phyloP scores from a whole-genome alignment of 352 stramenopile genomes.

The Blastocystis sp. region DNA sequence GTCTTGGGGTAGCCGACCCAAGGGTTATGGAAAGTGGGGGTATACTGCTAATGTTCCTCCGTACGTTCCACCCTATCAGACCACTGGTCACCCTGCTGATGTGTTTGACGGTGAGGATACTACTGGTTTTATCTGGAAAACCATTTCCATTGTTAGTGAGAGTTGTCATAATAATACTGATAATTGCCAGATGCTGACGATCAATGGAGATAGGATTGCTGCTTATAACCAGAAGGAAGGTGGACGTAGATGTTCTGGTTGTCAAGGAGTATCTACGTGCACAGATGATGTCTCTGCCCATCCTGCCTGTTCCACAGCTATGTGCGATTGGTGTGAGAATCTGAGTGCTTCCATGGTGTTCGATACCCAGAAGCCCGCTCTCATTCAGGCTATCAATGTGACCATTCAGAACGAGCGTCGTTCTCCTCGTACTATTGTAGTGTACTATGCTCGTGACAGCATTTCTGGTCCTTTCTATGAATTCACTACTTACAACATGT shows the following conservation, averaged over 20 bases:
- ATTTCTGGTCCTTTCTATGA: slow-evolving; percentile 36
- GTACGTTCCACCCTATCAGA: slow-evolving; percentile 59
- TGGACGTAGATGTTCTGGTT: slow-evolving; percentile 25
- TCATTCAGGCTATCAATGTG: neutral
- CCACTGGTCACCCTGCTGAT: slow-evolving; percentile 44
- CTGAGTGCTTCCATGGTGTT: slow-evolving; percentile 22
- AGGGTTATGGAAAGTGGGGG: slow-evolving; percentile 57
- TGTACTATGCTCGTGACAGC: slow-evolving; percentile 50
- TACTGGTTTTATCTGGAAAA: slow-evolving; percentile 57
- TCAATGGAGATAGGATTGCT: neutral
- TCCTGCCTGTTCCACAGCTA: slow-evolving; percentile 27
- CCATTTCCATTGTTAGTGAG: neutral
- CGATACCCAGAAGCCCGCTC: slow-evolving; percentile 7
- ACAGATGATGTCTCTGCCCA: neutral
- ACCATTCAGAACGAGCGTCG: slow-evolving; percentile 1
- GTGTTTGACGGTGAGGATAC: slow-evolving; percentile 48
- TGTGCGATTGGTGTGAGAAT: slow-evolving; percentile 54
- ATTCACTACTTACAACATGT: slow-evolving; percentile 11
- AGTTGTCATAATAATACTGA: slow-evolving; percentile 18
- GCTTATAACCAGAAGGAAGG: slow-evolving; percentile 48
- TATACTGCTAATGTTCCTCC: slow-evolving; percentile 56
- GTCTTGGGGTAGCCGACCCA: slow-evolving; percentile 26
- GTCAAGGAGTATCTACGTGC: slow-evolving; percentile 16
- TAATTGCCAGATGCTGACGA: slow-evolving; percentile 50
- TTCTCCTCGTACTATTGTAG: slow-evolving; percentile 31